These are phyloP conservation scores for Neltuma alba DNA, from an alignment of 306 rosid genomes.

Conservation along the genomic window DNA sequence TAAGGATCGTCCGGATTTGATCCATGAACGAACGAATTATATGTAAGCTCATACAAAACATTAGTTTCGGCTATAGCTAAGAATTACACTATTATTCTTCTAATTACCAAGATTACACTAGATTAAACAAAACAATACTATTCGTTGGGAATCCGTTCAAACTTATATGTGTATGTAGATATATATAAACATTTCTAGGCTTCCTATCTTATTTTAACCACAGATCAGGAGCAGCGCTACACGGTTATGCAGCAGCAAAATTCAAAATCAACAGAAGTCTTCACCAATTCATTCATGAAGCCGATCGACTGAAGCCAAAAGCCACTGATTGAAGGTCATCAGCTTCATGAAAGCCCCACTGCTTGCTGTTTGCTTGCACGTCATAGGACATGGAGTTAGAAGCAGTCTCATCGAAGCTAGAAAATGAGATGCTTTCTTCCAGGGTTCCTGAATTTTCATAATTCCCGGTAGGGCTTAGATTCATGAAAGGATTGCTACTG, in stretches of 20 bases:
- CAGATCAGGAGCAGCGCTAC: conserved; percentile 49
- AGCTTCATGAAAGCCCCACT: conserved; percentile 57
- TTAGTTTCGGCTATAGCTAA: conserved; percentile 36
- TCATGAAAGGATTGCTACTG: conserved; percentile 39
- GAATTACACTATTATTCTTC: conserved; percentile 41
- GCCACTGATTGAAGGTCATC: conserved; percentile 75
- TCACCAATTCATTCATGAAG: conserved; percentile 45
- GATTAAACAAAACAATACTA: conserved; percentile 39
- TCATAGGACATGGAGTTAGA: conserved; percentile 63
- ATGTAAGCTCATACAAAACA: conserved; percentile 33
- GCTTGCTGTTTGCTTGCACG: conserved; percentile 51
- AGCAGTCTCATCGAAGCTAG: conserved; percentile 70
- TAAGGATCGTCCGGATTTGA: conserved; percentile 39
- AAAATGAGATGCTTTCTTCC: conserved; percentile 67
- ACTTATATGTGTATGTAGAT: neutral
- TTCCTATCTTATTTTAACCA: conserved; percentile 55
- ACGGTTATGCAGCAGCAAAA: conserved; percentile 37
- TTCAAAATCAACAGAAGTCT: conserved; percentile 45
- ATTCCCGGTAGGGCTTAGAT: conserved; percentile 54
- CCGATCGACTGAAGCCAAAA: conserved; percentile 58
- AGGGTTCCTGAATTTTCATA: conserved; percentile 49
- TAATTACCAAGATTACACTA: conserved; percentile 41
- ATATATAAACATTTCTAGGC: conserved; percentile 54
- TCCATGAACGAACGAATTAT: conserved; percentile 30
- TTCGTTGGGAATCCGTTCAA: conserved; percentile 45